phyloP scores from a whole-genome alignment of 1,284 basidiomycete species.

The Chalciporus piperatoides region DNA sequence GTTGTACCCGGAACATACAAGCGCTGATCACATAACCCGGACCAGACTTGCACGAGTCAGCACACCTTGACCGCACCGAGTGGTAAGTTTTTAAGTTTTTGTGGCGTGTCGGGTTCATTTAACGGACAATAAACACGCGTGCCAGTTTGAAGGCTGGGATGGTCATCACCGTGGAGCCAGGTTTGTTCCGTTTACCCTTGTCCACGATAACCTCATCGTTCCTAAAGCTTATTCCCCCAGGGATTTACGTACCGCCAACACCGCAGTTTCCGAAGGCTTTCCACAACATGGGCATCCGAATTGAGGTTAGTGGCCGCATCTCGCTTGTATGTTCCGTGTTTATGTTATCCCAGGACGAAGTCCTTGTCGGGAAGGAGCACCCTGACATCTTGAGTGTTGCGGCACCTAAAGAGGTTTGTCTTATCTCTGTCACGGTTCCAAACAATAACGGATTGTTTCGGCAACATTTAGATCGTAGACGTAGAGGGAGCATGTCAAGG shows the following conservation, averaged over 20 bases:
- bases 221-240: constrained; percentile 31
- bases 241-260: constrained; percentile 81
- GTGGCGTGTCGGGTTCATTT: constrained; percentile 6
- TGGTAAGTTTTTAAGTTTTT: constrained; percentile 31
- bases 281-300: constrained; percentile 85
- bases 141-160: constrained; percentile 68
- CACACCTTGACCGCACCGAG: constrained; percentile 44
- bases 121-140: constrained; percentile 9
- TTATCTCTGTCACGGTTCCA: background rate
- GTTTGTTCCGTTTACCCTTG: constrained; percentile 33
- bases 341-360: constrained; percentile 63
- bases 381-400: constrained; percentile 69
- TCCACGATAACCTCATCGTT: background rate
- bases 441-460: constrained; percentile 5
- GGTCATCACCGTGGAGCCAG: constrained; percentile 85
- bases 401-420: constrained; percentile 83
- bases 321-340: constrained; percentile 9
- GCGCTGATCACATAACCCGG: constrained; percentile 15
- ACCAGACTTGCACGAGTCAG: constrained; percentile 80
- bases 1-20: constrained; percentile 1
- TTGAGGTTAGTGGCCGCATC: constrained; percentile 57
- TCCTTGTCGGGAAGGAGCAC: constrained; percentile 69
- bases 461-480: constrained; percentile 58
- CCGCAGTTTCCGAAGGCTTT: constrained; percentile 78
- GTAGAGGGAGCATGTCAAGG: constrained; percentile 87